These are phyloP conservation scores for Alternaria metachromatica DNA, from an alignment of 2,329 filamentous ascomycete species.

Conservation along the genomic window DNA sequence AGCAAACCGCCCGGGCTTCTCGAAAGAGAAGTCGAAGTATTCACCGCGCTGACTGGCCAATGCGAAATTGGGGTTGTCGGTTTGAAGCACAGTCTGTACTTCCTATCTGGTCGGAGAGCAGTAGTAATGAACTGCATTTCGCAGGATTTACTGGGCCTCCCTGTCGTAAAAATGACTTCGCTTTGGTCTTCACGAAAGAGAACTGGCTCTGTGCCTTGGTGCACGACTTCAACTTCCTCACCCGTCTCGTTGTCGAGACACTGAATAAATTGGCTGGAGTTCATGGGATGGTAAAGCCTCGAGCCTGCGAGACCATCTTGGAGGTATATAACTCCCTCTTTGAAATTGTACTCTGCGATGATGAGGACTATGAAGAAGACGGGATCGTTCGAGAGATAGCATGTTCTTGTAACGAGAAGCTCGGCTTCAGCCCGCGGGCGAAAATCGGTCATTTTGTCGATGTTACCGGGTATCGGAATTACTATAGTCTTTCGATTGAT, in stretches of 20 bases:
- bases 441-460: not conserved
- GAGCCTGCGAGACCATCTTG: slow-evolving; percentile 10
- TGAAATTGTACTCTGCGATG: not conserved
- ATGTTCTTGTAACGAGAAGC: slow-evolving; percentile 5
- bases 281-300: slow-evolving; percentile 6
- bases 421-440: not conserved
- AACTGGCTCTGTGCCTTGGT: slow-evolving; percentile 3
- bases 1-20: not conserved
- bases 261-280: slow-evolving; percentile 8
- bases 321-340: slow-evolving; percentile 6
- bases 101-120: slow-evolving; percentile 6
- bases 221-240: slow-evolving; percentile 9
- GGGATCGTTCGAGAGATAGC: slow-evolving; percentile 12
- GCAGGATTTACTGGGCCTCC: slow-evolving; percentile 1
- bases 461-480: not conserved
- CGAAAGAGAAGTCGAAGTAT: not conserved
- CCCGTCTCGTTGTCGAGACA: slow-evolving; percentile 10
- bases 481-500: not conserved
- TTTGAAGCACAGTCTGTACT: slow-evolving; percentile 11
- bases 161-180: slow-evolving; percentile 3
- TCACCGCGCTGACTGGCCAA: slow-evolving; percentile 7
- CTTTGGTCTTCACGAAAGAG: not conserved
- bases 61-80: slow-evolving; percentile 4
- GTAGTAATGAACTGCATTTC: slow-evolving; percentile 10
- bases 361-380: slow-evolving; percentile 6